Evolutionary conservation across 2,329 filamentous ascomycete species (phyloP).

Genomic region (Botrytis deweyae): DNA sequence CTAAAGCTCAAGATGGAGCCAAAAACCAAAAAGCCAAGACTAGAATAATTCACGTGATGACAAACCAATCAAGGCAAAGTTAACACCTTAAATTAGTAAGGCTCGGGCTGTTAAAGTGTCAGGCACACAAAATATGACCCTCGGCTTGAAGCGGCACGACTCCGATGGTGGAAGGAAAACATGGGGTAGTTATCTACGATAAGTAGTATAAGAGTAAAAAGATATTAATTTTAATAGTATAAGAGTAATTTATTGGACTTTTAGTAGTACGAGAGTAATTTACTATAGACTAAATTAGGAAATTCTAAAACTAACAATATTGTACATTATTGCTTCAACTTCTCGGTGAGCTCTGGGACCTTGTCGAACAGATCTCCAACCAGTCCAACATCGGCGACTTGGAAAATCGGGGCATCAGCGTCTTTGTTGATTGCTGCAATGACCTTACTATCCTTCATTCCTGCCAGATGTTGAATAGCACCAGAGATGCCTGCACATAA

Average conservation of each 20-base stretch:
- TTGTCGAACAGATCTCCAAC: slow-evolving; percentile 95
- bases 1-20: slow-evolving; percentile 21
- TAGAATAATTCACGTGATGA: slow-evolving; percentile 5
- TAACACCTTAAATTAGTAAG: background rate
- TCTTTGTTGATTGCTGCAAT: slow-evolving; percentile 99
- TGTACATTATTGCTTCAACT: slow-evolving; percentile 61
- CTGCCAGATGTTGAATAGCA: slow-evolving; percentile 95
- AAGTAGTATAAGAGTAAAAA: no score
- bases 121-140: slow-evolving; percentile 3
- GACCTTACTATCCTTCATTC: slow-evolving; percentile 99
- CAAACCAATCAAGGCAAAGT: background rate
- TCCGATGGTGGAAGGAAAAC: slow-evolving; percentile 15
- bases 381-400: slow-evolving; percentile 92
- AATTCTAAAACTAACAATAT: slow-evolving; percentile 25
- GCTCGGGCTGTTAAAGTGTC: background rate
- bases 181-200: slow-evolving; percentile 11
- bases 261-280: no score
- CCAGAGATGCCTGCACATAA: slow-evolving; percentile 94
- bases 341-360: slow-evolving; percentile 93
- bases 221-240: no score
- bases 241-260: no score
- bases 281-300: background rate
- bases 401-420: slow-evolving; percentile 94
- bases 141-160: slow-evolving; percentile 19
- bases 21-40: slow-evolving; percentile 19